Conservation (phyloP, 345 rosid genomes). For the Eucalyptus tenuipes region DNA sequence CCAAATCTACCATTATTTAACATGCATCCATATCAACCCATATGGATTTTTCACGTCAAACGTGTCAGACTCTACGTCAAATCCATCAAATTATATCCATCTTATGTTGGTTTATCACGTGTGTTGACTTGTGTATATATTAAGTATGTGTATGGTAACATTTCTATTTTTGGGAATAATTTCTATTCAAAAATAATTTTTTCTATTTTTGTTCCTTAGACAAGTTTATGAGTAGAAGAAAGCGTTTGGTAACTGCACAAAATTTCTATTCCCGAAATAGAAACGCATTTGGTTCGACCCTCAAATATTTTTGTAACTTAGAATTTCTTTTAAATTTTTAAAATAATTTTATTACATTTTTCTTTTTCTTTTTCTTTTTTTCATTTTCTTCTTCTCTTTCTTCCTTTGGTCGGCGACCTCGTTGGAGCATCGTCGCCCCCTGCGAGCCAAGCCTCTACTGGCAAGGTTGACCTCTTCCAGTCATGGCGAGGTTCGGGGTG, state of each 20-base stretch:
- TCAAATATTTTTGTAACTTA: too few relatives aligned
- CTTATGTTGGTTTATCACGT: background rate
- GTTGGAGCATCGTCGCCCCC: rapidly evolving
- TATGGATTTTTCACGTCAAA: background rate
- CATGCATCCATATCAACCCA: background rate
- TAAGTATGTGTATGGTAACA: rapidly evolving
- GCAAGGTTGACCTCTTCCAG: too few relatives aligned
- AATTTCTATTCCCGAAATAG: rapidly evolving
- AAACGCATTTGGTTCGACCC: too few relatives aligned
- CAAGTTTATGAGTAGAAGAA: rapidly evolving
- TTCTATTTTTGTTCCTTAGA: too few relatives aligned
- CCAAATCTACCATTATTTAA: background rate
- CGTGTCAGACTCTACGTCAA: background rate
- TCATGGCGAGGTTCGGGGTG: too few relatives aligned
- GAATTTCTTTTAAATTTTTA: too few relatives aligned
- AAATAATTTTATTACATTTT: too few relatives aligned
- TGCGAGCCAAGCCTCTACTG: too few relatives aligned
- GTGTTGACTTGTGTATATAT: background rate
- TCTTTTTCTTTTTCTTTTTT: rapidly evolving
- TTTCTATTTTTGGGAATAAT: rapidly evolving
- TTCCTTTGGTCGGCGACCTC: rapidly evolving
- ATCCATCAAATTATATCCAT: background rate
- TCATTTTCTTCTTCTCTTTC: rapidly evolving
- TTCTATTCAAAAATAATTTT: rapidly evolving
- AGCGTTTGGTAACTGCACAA: rapidly evolving